These are phyloP conservation scores for Russula abietina DNA, from an alignment of 768 basidiomycete species.

Conservation along the genomic window DNA sequence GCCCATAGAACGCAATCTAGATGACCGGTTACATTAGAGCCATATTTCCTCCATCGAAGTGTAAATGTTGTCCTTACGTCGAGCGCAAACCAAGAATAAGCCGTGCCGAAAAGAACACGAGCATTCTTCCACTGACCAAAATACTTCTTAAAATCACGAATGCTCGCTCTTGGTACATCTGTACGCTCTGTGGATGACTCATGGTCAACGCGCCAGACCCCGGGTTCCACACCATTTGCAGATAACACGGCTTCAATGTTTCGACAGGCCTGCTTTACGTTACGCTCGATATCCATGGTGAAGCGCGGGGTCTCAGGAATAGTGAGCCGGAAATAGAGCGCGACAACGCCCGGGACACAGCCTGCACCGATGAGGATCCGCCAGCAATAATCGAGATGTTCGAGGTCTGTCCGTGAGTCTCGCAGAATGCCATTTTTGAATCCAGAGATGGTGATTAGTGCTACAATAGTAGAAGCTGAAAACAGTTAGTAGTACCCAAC, in stretches of 20 bases:
- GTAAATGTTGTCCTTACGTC: conserved; percentile 46
- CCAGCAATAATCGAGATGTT: conserved; percentile 72
- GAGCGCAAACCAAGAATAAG: conserved; percentile 87
- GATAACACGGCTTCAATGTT: conserved; percentile 69
- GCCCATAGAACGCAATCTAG: conserved; percentile 82
- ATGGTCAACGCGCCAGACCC: conserved; percentile 43
- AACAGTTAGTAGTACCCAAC: not conserved
- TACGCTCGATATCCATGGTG: conserved; percentile 89
- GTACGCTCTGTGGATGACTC: conserved; percentile 53
- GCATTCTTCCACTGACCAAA: conserved; percentile 72
- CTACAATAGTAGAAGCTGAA: conserved; percentile 59
- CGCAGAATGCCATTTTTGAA: conserved; percentile 58
- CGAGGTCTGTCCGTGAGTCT: conserved; percentile 35
- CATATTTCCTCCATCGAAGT: not conserved
- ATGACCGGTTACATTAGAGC: not conserved
- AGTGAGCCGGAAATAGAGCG: conserved; percentile 90
- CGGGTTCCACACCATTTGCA: conserved; percentile 29
- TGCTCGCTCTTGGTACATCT: conserved; percentile 60
- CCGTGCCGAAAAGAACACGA: conserved; percentile 70
- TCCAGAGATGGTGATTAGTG: conserved; percentile 54
- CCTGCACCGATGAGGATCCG: conserved; percentile 85
- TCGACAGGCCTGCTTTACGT: conserved; percentile 64
- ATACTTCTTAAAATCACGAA: conserved; percentile 59
- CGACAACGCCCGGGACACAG: conserved; percentile 70
- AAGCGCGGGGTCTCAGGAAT: conserved; percentile 88